These are phyloP conservation scores for Penicillium sp. DNA, from an alignment of 2,329 filamentous ascomycete genomes.

Conservation along the genomic window DNA sequence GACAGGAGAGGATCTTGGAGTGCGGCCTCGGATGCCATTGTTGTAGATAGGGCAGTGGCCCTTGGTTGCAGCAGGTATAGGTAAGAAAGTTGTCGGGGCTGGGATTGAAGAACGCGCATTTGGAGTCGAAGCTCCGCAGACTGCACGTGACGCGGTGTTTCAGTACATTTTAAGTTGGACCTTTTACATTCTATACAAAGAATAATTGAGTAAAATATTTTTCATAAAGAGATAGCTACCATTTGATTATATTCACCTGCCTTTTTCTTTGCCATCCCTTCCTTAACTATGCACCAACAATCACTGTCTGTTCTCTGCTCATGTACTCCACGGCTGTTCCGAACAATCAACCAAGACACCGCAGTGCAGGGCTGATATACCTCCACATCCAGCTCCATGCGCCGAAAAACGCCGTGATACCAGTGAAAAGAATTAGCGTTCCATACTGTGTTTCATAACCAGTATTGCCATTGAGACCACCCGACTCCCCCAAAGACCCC, in stretches of 20 bases:
- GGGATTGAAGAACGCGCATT: conserved; percentile 13
- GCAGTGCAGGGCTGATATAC: conserved; percentile 17
- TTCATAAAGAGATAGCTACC: neutral
- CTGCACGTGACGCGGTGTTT: conserved; percentile 17
- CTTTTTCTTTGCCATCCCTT: neutral
- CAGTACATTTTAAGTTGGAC: neutral
- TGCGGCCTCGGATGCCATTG: conserved; percentile 58
- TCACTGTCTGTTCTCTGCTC: neutral
- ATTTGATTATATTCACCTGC: neutral
- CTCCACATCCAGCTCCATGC: conserved; percentile 39
- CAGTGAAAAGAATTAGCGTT: conserved; percentile 58
- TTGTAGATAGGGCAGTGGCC: conserved; percentile 15
- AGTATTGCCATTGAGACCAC: conserved; percentile 44
- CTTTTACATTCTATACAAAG: neutral
- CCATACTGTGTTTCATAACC: conserved; percentile 56
- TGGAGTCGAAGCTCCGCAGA: conserved; percentile 18
- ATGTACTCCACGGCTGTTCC: neutral
- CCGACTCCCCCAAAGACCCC: conserved; percentile 31
- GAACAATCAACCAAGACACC: conserved; percentile 3
- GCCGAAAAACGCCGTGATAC: conserved; percentile 52
- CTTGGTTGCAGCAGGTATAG: conserved; percentile 22
- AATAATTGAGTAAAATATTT: neutral
- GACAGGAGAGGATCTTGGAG: conserved; percentile 75
- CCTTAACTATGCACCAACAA: neutral
- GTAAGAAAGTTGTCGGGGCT: conserved; percentile 5